Base-by-base conservation (phyloP, 371 early-diverging fungal species). In the Synchytrium microbalum region DNA sequence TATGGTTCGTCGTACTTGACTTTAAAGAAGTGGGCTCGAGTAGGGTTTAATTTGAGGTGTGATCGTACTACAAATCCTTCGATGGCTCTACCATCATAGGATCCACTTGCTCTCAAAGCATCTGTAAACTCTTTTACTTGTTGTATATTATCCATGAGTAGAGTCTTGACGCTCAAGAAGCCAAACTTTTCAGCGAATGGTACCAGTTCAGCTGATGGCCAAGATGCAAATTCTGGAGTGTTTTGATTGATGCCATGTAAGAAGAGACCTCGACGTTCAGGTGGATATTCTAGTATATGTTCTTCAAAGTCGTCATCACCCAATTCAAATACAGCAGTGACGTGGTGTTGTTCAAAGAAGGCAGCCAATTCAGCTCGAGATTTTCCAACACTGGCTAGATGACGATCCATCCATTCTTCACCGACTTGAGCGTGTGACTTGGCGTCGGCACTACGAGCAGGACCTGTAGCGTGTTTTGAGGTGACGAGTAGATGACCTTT, bases 11-110 rank as follows among this genome's bases (percentile, higher is more conserved):
- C 92, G 67, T 88, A 94, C 71, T 95, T 96, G 75, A 92, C 81
- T 77, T 96, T 96, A 79, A 91, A 94, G 71, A 95, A 87, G 59
- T 83, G 84, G 46, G 73, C 78, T 2, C 61, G 10, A 62, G 32
- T 69, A 72, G 25, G 23, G 2, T 57, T 26, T 1, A 61, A 46
- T 56, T 73, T 78, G 72, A 91, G 88, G 46, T 38, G 46, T 10
- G 46, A 38, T n/a, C 97, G 85, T 10, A 96, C 84, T 1, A 96
- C 97, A 63, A 92, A 92, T 2, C 97, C 97, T 75, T 97, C 97
- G 13, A 94, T 78, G 33, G 87, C 69, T 23, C 86, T 71, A n/a
- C 80, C 82, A 10, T 87, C 76, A 57, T 81, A 87, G 25, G 76
- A 70, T 23, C 88, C 86, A 10, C 80, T 80, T 59, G 78, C 62